Conservation (phyloP, 495 filamentous ascomycete species). For the Aspergillus nidulans region DNA sequence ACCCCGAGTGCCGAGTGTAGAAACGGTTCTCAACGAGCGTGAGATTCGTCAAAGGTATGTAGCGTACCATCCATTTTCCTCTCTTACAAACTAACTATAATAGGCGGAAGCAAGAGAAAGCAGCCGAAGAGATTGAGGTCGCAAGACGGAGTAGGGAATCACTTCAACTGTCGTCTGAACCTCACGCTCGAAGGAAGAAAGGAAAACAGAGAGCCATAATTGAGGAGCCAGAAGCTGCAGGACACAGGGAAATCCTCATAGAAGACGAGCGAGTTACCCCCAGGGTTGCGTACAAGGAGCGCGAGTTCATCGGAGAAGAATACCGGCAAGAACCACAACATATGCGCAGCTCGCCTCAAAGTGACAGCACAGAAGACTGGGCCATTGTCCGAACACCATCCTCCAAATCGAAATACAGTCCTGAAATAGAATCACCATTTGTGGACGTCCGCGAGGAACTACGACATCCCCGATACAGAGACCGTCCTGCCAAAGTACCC, state of each 20-base stretch:
- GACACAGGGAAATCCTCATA: slow-evolving; percentile 10
- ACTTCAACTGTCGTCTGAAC: slow-evolving; percentile 1
- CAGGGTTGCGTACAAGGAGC: slow-evolving; percentile 4
- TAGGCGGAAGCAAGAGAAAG: slow-evolving; percentile 3
- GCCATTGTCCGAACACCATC: slow-evolving; percentile 16
- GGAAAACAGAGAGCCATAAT: slow-evolving; percentile 6
- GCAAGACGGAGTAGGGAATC: slow-evolving; percentile 8
- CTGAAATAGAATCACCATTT: slow-evolving; percentile 1
- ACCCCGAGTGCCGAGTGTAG: slow-evolving; percentile 16
- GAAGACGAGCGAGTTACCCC: slow-evolving; percentile 1
- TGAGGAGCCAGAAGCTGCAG: slow-evolving; percentile 3
- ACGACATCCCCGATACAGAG: slow-evolving; percentile 2
- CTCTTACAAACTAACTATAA: slow-evolving; percentile 1
- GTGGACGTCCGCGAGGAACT: not conserved
- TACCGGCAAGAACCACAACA: slow-evolving; percentile 1
- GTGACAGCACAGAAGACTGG: slow-evolving; percentile 11
- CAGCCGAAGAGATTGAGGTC: slow-evolving; percentile 11
- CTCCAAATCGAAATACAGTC: not conserved
- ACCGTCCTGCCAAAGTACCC: slow-evolving; percentile 9
- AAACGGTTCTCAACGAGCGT: slow-evolving; percentile 14
- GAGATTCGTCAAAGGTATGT: slow-evolving; percentile 12
- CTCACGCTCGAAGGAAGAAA: slow-evolving; percentile 10
- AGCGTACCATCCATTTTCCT: not conserved
- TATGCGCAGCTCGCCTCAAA: not conserved
- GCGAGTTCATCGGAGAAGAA: slow-evolving; percentile 16